Base-by-base conservation (phyloP, 805 yeast species). In the Candida maesae region DNA sequence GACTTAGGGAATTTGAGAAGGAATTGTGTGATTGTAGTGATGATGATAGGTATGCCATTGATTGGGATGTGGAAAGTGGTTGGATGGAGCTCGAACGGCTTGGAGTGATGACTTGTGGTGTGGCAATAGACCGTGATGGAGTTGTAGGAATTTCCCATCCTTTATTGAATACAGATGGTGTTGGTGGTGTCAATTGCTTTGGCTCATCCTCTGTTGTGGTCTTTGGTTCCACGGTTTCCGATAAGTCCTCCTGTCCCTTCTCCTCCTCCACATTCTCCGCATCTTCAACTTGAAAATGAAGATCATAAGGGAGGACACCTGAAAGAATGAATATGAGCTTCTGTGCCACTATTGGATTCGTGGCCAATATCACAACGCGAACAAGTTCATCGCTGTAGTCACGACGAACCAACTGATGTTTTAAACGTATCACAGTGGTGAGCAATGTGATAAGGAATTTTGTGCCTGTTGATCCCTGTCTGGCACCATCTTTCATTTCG, bases 311-410 rank as follows among this genome's bases (percentile, higher is more conserved):
- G 14, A 78, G 56, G 19, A 78, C 43, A 0, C 77, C 82, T 39
- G 76, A 68, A 8, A 78, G 46, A 7, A 78, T 71, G 41, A 76
- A 78, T 0, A 78, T 63, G 40, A 78, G 59, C 52, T 77, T 77
- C 50, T 78, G 79, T 2, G 83, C 81, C 9, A 78, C 79, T 7
- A 72, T 72, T 26, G 79, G 76, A 51, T 78, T 78, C 13, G 79
- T 74, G 0, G 84, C 77, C 73, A 77, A 68, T 4, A 78, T 65
- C 1, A 77, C 77, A 1, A 78, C 65, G 33, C 82, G 64, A 7
- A 73, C 64, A n/a, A 68, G 56, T 31, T 66, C 70, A 17, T 44
- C 48, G 2, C 21, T 23, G 9, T 33, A 15, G 12, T 36, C 36
- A 4, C 42, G 30, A 20, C 40, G 19, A 2, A 52, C 45, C 15